These are phyloP conservation scores for Pichia sp. DNA, from an alignment of 1,139 yeast species.

Conservation along the genomic window DNA sequence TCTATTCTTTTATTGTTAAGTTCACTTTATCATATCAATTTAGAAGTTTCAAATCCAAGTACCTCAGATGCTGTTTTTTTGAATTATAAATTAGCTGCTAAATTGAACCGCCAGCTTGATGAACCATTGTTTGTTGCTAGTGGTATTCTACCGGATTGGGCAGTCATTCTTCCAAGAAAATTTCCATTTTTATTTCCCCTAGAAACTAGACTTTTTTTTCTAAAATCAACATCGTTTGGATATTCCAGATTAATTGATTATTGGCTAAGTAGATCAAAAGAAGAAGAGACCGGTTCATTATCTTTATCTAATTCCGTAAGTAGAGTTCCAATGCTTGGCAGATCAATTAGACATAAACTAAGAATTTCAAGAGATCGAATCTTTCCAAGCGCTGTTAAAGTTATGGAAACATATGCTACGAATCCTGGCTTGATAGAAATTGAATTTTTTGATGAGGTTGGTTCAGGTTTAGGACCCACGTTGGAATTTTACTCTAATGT, in stretches of 20 bases:
- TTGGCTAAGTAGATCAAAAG: conserved; percentile 58
- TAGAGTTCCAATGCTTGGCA: conserved; percentile 44
- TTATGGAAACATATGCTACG: conserved; percentile 70
- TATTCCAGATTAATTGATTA: conserved; percentile 75
- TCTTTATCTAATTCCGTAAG: conserved; percentile 9
- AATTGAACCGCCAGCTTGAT: conserved; percentile 79
- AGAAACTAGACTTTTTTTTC: conserved; percentile 68
- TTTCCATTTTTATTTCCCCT: conserved; percentile 84
- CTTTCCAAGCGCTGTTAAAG: conserved; percentile 74
- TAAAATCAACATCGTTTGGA: conserved; percentile 89
- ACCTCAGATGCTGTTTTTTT: conserved; percentile 48
- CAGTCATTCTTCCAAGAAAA: conserved; percentile 60
- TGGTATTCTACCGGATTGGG: conserved; percentile 85
- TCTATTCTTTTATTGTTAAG: conserved; percentile 52
- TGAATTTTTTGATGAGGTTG: conserved; percentile 89
- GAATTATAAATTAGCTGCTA: conserved; percentile 82
- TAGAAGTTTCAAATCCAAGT: conserved; percentile 29
- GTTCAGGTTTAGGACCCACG: conserved; percentile 95
- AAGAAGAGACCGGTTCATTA: conserved; percentile 12
- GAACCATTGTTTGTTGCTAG: conserved; percentile 87
- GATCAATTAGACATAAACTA: conserved; percentile 76
- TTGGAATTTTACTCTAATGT: conserved; percentile 83
- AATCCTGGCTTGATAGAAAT: conserved; percentile 80
- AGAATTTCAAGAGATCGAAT: conserved; percentile 67
- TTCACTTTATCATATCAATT: conserved; percentile 45